phyloP scores from a whole-genome alignment of 2,329 filamentous ascomycete genomes.

The Nemania sp. region DNA sequence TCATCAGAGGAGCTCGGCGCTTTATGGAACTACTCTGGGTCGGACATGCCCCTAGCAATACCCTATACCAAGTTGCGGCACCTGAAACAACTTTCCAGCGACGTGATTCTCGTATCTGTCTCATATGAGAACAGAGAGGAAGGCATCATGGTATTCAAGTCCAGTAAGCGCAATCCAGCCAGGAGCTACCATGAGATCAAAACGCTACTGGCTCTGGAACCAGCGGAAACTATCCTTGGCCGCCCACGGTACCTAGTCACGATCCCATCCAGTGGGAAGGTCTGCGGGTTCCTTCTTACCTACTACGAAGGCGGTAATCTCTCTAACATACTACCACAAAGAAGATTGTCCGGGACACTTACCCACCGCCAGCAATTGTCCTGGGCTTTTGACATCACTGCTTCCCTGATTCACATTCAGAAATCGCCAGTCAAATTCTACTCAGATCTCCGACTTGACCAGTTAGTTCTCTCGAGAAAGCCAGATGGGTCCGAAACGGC shows the following conservation, averaged over 20 bases:
- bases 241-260: conserved; percentile 1
- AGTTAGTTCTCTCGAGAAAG: too few relatives aligned
- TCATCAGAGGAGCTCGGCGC: conserved; percentile 6
- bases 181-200: too few relatives aligned
- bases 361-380: conserved; percentile 6
- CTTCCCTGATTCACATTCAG: conserved; percentile 8
- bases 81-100: conserved; percentile 7
- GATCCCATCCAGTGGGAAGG: background rate
- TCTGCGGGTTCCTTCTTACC: conserved; percentile 3
- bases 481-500: too few relatives aligned
- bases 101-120: conserved; percentile 3
- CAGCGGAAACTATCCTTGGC: conserved; percentile 4
- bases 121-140: conserved; percentile 5
- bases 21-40: background rate
- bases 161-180: background rate
- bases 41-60: conserved; percentile 2
- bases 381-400: conserved; percentile 2
- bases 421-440: too few relatives aligned
- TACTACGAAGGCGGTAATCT: conserved; percentile 4
- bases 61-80: conserved; percentile 5
- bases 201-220: conserved; percentile 2
- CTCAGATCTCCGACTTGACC: too few relatives aligned
- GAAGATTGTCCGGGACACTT: background rate
- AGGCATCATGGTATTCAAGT: conserved; percentile 7
- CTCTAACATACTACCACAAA: background rate